Percentiles rank a stretch among this genome's conserved stretches.
Conservation (phyloP, 139 green algal genomes). For the Raphidocelis subcapitata region DNA sequence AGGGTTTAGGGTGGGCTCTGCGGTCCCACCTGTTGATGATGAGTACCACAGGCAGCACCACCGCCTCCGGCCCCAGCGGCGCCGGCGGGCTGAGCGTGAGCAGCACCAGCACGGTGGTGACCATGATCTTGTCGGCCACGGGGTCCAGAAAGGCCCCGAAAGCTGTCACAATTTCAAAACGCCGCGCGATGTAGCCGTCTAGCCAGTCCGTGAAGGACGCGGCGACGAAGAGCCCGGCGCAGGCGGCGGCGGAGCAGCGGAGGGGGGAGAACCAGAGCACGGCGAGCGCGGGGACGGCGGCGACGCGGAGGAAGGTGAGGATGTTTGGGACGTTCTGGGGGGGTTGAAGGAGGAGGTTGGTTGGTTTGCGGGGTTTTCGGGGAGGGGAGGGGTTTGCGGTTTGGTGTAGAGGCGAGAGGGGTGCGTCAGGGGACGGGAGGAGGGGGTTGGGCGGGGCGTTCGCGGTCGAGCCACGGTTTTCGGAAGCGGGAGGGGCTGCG, state of each 20-base stretch:
- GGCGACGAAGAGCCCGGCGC: slow-evolving; percentile 70
- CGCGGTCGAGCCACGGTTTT: too few species aligned
- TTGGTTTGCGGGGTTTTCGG: too few species aligned
- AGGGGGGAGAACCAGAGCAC: slow-evolving; percentile 50
- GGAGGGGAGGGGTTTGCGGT: too few species aligned
- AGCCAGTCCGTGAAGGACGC: slow-evolving; percentile 91
- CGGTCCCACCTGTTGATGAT: too few species aligned
- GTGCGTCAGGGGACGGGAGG: not conserved
- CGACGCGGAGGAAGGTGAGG: slow-evolving; percentile 69
- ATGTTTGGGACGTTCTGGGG: slow-evolving; percentile 58
- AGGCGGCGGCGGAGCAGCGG: slow-evolving; percentile 5
- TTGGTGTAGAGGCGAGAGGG: not conserved
- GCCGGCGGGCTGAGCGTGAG: slow-evolving; percentile 63
- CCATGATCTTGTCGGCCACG: slow-evolving; percentile 96
- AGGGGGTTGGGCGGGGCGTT: too few species aligned
- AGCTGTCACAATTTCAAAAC: slow-evolving; percentile 47
- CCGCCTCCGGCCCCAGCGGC: slow-evolving; percentile 46
- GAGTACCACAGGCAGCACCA: slow-evolving; percentile 56
- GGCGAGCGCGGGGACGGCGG: slow-evolving; percentile 69
- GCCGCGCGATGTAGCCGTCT: slow-evolving; percentile 89
- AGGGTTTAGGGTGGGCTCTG: too few species aligned
- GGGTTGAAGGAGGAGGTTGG: not conserved
- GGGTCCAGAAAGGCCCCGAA: slow-evolving; percentile 98
- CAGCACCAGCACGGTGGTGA: slow-evolving; percentile 78
- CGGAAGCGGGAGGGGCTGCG: too few species aligned